These are phyloP conservation scores for Eragrostis nindensis DNA, from an alignment of 176 grass and related monocot genomes.

Conservation along the genomic window DNA sequence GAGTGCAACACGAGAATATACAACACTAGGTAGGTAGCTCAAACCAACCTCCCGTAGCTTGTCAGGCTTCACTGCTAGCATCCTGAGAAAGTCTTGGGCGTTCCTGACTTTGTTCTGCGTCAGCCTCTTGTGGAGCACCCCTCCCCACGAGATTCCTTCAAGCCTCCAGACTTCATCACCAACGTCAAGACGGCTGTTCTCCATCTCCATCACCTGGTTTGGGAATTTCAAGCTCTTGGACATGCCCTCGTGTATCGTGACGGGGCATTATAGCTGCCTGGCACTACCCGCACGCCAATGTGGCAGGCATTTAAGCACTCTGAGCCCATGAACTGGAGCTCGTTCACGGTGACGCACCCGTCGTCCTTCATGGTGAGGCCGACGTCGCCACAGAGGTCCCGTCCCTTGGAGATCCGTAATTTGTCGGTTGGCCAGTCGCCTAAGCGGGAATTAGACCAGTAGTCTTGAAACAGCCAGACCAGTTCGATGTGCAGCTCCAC, in stretches of 20 bases:
- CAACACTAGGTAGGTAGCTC: too few species aligned
- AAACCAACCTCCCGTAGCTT: conserved; percentile 48
- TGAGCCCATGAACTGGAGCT: conserved; percentile 71
- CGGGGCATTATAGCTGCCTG: conserved; percentile 35
- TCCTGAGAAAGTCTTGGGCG: conserved; percentile 65
- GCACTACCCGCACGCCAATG: conserved; percentile 58
- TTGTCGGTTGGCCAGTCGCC: too few species aligned
- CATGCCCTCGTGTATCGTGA: conserved; percentile 69
- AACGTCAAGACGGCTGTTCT: conserved; percentile 75
- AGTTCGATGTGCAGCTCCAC: too few species aligned
- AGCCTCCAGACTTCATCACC: conserved; percentile 85
- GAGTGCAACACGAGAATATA: background rate
- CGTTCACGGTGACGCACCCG: conserved; percentile 30
- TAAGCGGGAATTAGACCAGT: too few species aligned
- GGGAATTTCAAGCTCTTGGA: conserved; percentile 61
- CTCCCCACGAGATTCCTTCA: conserved; percentile 72
- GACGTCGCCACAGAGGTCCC: conserved; percentile 44
- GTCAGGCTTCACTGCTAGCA: conserved; percentile 29
- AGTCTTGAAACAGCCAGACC: too few species aligned
- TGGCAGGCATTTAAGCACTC: conserved; percentile 61
- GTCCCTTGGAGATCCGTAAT: too few species aligned
- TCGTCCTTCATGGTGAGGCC: conserved; percentile 57
- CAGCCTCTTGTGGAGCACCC: conserved; percentile 71
- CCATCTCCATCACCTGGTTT: conserved; percentile 74
- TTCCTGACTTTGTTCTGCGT: background rate